These are phyloP conservation scores for Aspergillus sclerotiicarbonarius DNA, from an alignment of 495 filamentous ascomycete species.

Conservation along the genomic window DNA sequence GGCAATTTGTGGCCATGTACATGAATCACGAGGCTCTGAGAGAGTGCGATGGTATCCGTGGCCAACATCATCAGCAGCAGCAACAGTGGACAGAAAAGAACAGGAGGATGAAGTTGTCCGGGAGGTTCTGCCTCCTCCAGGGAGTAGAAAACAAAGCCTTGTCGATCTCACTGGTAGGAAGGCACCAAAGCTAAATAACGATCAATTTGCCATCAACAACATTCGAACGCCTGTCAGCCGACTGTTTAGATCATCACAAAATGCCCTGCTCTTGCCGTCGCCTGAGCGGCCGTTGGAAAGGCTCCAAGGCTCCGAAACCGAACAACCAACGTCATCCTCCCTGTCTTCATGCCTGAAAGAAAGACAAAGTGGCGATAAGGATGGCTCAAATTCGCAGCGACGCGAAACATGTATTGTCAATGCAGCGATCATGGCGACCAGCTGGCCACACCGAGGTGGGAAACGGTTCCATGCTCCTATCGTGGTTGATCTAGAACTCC, in stretches of 20 bases:
- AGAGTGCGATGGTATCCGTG: slow-evolving; percentile 34
- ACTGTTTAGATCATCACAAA: slow-evolving; percentile 8
- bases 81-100: background rate
- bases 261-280: slow-evolving; percentile 5
- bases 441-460: slow-evolving; percentile 58
- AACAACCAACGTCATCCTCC: slow-evolving; percentile 13
- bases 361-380: slow-evolving; percentile 1
- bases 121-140: slow-evolving; percentile 27
- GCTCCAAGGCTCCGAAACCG: background rate
- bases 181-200: slow-evolving; percentile 40
- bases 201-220: slow-evolving; percentile 23
- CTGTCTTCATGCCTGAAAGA: slow-evolving; percentile 5
- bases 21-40: slow-evolving; percentile 48
- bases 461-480: slow-evolving; percentile 72
- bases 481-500: slow-evolving; percentile 73
- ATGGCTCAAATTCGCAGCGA: slow-evolving; percentile 29
- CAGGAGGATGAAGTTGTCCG: slow-evolving; percentile 6
- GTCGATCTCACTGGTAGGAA: slow-evolving; percentile 55
- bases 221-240: background rate
- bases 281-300: background rate
- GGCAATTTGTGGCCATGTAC: slow-evolving; percentile 51
- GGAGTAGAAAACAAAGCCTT: slow-evolving; percentile 58
- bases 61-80: background rate
- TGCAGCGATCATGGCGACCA: slow-evolving; percentile 66
- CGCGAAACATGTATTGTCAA: slow-evolving; percentile 77